A percentile compares a stretch with the other conserved stretches of the same genome.
phyloP scores from a whole-genome alignment of 768 basidiomycete genomes.

The Baorangia bicolor region DNA sequence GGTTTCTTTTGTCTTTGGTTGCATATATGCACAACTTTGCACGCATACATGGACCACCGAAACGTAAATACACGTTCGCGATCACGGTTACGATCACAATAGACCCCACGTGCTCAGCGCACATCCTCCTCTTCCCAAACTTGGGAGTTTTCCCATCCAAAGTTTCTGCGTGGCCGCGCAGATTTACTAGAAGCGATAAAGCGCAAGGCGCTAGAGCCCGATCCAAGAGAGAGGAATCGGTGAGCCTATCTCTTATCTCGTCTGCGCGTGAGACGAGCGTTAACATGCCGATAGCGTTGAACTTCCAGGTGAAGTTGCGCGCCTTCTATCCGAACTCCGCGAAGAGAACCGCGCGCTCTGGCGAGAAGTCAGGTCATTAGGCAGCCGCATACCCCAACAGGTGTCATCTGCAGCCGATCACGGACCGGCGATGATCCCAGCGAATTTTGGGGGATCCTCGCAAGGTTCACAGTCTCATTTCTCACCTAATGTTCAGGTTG shows the following conservation, averaged over 20 bases:
- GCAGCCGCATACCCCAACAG: slow-evolving; percentile 24
- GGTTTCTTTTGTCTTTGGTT: background rate
- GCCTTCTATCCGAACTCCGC: slow-evolving; percentile 56
- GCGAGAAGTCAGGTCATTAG: slow-evolving; percentile 29
- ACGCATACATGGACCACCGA: background rate
- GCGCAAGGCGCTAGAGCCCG: slow-evolving; percentile 80
- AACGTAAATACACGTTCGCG: background rate
- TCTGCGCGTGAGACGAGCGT: background rate
- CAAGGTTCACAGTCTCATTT: slow-evolving; percentile 11
- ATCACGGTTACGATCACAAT: slow-evolving; percentile 4
- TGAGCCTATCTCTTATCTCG: slow-evolving; percentile 4
- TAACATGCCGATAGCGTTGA: slow-evolving; percentile 52
- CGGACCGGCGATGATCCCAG: background rate
- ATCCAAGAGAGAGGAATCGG: slow-evolving; percentile 48
- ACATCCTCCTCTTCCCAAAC: slow-evolving; percentile 79
- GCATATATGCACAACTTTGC: slow-evolving; percentile 3
- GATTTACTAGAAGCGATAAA: slow-evolving; percentile 86
- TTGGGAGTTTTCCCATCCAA: slow-evolving; percentile 88
- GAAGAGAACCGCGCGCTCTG: slow-evolving; percentile 70
- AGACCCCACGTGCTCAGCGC: slow-evolving; percentile 83
- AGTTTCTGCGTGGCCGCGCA: slow-evolving; percentile 77
- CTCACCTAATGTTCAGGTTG: slow-evolving; percentile 4
- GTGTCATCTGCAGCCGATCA: background rate
- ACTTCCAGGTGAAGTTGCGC: slow-evolving; percentile 72
- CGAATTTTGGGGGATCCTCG: slow-evolving; percentile 8